A percentile compares a stretch with the other conserved stretches of the same genome.
Evolutionary conservation across 1,284 basidiomycete species (phyloP).

Genomic region (Cutaneotrichosporon daszewskae): DNA sequence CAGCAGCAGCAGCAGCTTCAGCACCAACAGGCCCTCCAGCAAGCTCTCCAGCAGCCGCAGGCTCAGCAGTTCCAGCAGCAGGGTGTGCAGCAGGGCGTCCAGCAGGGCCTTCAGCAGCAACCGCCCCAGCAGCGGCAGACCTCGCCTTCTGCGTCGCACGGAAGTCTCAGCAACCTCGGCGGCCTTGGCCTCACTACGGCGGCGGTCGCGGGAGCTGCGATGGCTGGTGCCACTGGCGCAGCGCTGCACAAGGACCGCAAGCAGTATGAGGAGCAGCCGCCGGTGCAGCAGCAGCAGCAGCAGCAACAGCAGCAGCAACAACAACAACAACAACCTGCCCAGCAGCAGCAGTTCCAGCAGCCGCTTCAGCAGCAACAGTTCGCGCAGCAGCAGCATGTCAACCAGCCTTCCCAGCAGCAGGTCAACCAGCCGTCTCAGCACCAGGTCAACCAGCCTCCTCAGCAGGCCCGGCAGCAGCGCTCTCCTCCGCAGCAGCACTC

Average conservation of each 20-base stretch:
- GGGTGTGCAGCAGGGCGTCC: too few species aligned
- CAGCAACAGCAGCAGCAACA: background rate
- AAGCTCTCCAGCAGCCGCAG: background rate
- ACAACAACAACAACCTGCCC: background rate
- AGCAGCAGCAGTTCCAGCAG: background rate
- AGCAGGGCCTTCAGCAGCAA: too few species aligned
- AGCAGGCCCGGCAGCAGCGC: too few species aligned
- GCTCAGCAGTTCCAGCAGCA: background rate
- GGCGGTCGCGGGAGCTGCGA: too few species aligned
- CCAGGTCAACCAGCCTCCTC: too few species aligned
- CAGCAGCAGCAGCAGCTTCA: background rate
- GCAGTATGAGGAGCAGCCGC: background rate
- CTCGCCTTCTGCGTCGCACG: background rate
- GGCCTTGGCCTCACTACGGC: background rate
- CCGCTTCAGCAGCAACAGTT: background rate
- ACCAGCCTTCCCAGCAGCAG: too few species aligned
- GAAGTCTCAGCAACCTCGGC: background rate
- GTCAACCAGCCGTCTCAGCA: too few species aligned
- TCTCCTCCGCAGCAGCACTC: too few species aligned
- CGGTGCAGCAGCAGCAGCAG: background rate
- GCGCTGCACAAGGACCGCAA: too few species aligned
- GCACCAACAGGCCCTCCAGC: too few species aligned
- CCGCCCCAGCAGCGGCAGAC: background rate
- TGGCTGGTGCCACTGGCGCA: too few species aligned
- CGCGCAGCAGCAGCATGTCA: conserved; percentile 9